A percentile compares a stretch with the other conserved stretches of the same genome.
Evolutionary conservation across 2,329 filamentous ascomycete genomes (phyloP).

Genomic region (Sporothrix pseudoabietina): DNA sequence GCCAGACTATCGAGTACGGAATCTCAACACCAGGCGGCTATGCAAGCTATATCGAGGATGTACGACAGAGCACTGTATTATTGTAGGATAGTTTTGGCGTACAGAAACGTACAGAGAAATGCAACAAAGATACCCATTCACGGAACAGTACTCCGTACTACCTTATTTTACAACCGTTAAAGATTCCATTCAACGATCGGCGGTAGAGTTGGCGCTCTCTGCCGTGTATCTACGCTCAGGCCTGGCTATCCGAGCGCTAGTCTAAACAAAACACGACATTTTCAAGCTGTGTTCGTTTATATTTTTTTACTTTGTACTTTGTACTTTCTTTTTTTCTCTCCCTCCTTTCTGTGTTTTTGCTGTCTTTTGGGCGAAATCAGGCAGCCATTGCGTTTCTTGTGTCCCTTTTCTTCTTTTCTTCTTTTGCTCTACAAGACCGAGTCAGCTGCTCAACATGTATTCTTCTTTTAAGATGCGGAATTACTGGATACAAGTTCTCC

Average conservation of each 20-base stretch:
- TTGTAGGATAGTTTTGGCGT: neutral
- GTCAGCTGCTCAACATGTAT: neutral
- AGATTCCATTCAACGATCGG: neutral
- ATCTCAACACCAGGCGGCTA: neutral
- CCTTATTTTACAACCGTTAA: neutral
- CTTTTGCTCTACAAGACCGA: neutral
- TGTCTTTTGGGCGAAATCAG: neutral
- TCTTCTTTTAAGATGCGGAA: neutral
- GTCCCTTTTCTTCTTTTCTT: neutral
- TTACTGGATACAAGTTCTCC: neutral
- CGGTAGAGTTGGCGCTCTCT: neutral
- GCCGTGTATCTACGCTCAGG: neutral
- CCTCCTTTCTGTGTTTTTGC: neutral
- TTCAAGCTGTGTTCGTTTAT: neutral
- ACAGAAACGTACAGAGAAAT: neutral
- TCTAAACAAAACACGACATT: slow-evolving; percentile 12
- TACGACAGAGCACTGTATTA: neutral
- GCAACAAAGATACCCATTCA: neutral
- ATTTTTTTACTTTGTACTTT: neutral
- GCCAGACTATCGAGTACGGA: neutral
- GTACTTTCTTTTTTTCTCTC: neutral
- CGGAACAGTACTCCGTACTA: neutral
- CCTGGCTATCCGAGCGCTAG: slow-evolving; percentile 8
- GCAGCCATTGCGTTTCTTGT: neutral
- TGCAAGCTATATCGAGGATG: neutral